Base-by-base conservation (phyloP, 73 alveolate genomes). In the Durusdinium trenchii region DNA sequence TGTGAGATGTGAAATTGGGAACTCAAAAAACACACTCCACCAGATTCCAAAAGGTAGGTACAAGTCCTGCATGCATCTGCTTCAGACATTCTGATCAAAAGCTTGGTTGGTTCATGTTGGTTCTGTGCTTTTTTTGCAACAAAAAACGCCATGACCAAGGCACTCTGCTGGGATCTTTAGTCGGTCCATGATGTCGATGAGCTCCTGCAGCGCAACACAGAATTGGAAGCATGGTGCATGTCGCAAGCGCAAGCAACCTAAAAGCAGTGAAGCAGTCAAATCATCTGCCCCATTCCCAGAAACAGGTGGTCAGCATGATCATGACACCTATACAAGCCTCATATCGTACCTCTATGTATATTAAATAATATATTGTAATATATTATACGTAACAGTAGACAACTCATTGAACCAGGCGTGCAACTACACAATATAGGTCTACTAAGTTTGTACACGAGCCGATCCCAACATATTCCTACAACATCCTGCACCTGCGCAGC, bases 101-200 rank as follows among this genome's bases (percentile, higher is more conserved):
- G n/a, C 73, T 60, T 23, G 73, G 73, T 23, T 32, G 18, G 18
- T 32, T 60, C 6, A 23, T 32, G 30, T 60, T 60, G 73, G 73
- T 23, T 60, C 30, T 60, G 30, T 1, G 4, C 30, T 60, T 32
- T 32, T 0, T 23, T 60, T 60, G 73, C 30, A 23, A 23, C n/a
- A 60, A 23, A 60, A 16, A 57, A n/a, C 12, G 30, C n/a, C 2
- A 46, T 81, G 36, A n/a, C 69, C 69, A 9, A 61, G 38, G 4
- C 14, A 46, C 95, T 71, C 98, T 4, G 98, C 81, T n/a, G 98
- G 98, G 45, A 92, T 92, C 76, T 92, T 45, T 61, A 92, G 90
- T 51, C 98, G 86, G 78, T 92, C 78, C 98, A 92, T 91, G 98
- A 91, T 91, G 90, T 91, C 98, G 43, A 91, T 91, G 90, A 91